These are phyloP conservation scores for Backusella australiensis DNA, from an alignment of 192 early-diverging fungal genomes.

Conservation along the genomic window DNA sequence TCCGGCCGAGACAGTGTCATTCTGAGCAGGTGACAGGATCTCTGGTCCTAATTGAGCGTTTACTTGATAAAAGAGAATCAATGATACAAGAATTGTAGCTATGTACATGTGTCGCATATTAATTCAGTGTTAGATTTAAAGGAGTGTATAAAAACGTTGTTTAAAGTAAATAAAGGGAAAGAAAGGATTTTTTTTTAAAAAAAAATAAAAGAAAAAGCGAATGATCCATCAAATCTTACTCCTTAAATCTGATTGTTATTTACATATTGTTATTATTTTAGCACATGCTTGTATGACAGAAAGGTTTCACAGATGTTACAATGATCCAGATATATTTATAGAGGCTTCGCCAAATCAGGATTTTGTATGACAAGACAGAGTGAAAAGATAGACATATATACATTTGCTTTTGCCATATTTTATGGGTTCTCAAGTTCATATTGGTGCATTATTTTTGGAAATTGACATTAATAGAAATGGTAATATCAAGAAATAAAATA, in stretches of 20 bases:
- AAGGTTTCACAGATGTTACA: neutral
- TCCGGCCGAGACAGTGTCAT: conserved; percentile 24
- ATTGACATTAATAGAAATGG: too few species aligned
- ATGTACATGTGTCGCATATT: neutral
- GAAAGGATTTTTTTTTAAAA: neutral
- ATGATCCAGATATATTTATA: neutral
- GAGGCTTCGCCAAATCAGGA: neutral
- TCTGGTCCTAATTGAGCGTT: conserved; percentile 24
- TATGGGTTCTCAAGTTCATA: too few species aligned
- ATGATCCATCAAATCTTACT: neutral
- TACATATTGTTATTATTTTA: neutral
- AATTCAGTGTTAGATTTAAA: neutral
- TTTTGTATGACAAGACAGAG: neutral
- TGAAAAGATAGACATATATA: too few species aligned
- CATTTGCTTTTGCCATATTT: too few species aligned
- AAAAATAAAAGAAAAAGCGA: neutral
- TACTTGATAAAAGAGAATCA: neutral
- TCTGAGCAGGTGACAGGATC: conserved; percentile 20
- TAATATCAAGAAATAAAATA: too few species aligned
- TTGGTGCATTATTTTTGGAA: too few species aligned
- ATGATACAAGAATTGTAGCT: neutral
- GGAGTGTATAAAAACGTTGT: neutral
- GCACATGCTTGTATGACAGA: neutral
- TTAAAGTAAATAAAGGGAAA: neutral
- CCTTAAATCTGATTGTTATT: neutral